phyloP scores from a whole-genome alignment of 129 eudicot species.

The Helianthus annuus region DNA sequence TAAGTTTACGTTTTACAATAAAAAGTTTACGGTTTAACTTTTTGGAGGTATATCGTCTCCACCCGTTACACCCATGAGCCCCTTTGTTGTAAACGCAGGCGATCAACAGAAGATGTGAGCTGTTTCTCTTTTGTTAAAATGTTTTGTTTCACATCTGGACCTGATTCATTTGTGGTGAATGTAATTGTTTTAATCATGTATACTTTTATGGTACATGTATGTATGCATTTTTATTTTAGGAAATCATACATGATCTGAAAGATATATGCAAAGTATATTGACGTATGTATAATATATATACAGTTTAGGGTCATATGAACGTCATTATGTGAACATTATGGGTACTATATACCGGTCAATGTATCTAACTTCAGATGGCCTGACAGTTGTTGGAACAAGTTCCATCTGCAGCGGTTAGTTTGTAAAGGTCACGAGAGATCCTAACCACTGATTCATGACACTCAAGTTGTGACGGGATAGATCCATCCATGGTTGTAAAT shows the following conservation, averaged over 20 bases:
- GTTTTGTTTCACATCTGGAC: conserved; percentile 23
- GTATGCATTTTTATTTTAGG: conserved; percentile 11
- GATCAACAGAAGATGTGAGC: conserved; percentile 33
- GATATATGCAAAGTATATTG: not conserved
- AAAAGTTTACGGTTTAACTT: no score
- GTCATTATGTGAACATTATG: not conserved
- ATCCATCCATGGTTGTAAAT: conserved; percentile 3
- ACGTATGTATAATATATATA: not conserved
- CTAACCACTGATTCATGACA: no score
- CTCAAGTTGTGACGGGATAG: no score
- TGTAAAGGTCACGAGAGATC: not conserved
- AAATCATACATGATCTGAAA: not conserved
- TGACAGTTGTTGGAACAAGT: not conserved
- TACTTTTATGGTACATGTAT: conserved; percentile 6
- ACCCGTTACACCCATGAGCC: conserved; percentile 18
- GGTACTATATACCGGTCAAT: not conserved
- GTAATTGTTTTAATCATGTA: conserved; percentile 22
- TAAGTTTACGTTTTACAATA: no score
- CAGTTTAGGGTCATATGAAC: not conserved
- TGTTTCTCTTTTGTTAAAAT: conserved; percentile 1
- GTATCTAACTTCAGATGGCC: conserved; percentile 1
- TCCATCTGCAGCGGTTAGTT: not conserved
- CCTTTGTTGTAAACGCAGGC: conserved; percentile 14
- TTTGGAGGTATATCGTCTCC: conserved; percentile 30
- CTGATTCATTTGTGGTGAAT: conserved; percentile 18